Evolutionary conservation across 306 rosid genomes (phyloP), one percentile per base, ranked within the genome.

Genomic region (Phaseolus lunatus): DNA sequence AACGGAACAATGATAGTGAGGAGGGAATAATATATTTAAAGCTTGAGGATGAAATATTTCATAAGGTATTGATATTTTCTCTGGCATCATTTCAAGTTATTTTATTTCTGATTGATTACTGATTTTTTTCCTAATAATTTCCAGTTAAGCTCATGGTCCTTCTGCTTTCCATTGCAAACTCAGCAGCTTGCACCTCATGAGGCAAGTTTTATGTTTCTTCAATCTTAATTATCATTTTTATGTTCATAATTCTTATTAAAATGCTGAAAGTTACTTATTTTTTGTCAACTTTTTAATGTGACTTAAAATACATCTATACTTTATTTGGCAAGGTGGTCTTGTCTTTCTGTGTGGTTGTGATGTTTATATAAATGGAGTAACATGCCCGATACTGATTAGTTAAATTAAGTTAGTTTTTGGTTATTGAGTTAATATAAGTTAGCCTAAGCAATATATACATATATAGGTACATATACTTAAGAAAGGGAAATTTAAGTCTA

Each of bases 11-110:
- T 53, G 85, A 70, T n/a, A 64, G 20, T 18, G 92, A 86, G 0
- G 90, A 85, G 81, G 78, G 73, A 7, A 78, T 82, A 59, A 80
- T 89, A 58, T 95, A 92, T 78, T 24, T 84, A 58, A 95, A 95
- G 84, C 88, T 89, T 2, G 97, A 95, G 87, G 97, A 95, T 78
- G 96, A 95, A 75, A 73, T 95, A 67, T 88, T 92, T 71, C 96
- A 87, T 65, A 81, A 88, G 99, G 97, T 92, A 87, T 59, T 80
- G 69, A 47, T 78, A 47, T 70, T 31, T 64, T 58, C 13, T 39
- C 13, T 39, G 23, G 61, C 5, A 48, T 33, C 33, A 18, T 53
- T 71, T n/a, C 67, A 27, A 52, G 41, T 33, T 75, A 0, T 68
- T 54, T 35, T 56, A 27, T 58, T 22, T 69, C 20, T 19, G 65